Base-by-base conservation (phyloP, 2,329 filamentous ascomycete genomes). In the Trichoderma sp. region DNA sequence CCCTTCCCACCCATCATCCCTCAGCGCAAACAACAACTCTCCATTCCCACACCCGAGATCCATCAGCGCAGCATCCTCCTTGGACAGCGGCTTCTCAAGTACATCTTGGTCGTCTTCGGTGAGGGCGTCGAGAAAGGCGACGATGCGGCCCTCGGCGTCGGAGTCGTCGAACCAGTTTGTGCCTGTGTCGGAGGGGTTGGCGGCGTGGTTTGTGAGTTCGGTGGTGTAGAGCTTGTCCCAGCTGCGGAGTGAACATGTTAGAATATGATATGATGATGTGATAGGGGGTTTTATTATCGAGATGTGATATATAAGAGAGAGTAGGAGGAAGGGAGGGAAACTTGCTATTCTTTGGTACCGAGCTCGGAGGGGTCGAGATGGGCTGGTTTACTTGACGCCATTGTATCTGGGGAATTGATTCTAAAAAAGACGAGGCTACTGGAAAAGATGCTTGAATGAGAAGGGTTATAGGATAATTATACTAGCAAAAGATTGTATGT, bases 131-230 rank as follows among this genome's bases (percentile, higher is more conserved):
- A 97, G 87, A 79, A 92, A 94, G 11, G 84, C 81, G 28, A 97
- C 82, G 72, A 97, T 90, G 78, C 95, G 95, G 73, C 90, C 86
- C 78, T 97, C 93, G 73, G 96, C 96, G 78, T 92, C 90, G 36
- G 94, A 93, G 83, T 98, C 96, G 80, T 94, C 92, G 87, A 99
- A 99, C 96, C 96, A 99, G 77, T 96, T 90, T 34, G 94, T 97
- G 75, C 95, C 95, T 72, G 92, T 92, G 84, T 97, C 93, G 71
- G 88, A 82, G 11, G 93, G 89, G 82, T 97, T 90, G 73, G 88
- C 81, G 68, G 88, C 83, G 81, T 95, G 89, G 82, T 96, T 95
- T 73, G 84, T 80, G 68, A 94, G 85, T 81, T 96, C 92, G 75
- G 84, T 86, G 1, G 86, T 84, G 84, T 97, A 96, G 74, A 93